These are phyloP conservation scores for Trypanosoma lewisi DNA, from an alignment of 208 protist species.

Conservation along the genomic window DNA sequence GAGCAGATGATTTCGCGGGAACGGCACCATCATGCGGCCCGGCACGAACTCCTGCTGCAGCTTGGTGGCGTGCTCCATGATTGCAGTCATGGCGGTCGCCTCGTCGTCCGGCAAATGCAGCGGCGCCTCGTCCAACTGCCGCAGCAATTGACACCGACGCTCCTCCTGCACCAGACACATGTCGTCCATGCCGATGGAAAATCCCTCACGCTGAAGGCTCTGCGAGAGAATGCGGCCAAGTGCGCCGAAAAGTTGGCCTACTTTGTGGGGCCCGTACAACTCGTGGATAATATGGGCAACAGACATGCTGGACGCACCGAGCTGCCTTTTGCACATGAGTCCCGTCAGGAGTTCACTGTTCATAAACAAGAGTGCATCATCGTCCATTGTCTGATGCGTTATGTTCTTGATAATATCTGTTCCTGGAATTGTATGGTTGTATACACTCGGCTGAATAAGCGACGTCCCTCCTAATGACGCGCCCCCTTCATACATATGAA, in stretches of 20 bases:
- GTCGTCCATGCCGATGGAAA: slow-evolving; percentile 99
- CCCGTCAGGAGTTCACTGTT: slow-evolving; percentile 96
- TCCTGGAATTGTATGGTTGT: slow-evolving; percentile 49
- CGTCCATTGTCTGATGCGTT: slow-evolving; percentile 50
- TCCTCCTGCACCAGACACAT: slow-evolving; percentile 89
- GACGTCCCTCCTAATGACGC: slow-evolving; percentile 86
- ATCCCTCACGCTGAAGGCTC: slow-evolving; percentile 95
- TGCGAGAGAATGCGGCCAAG: slow-evolving; percentile 95
- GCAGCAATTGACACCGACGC: slow-evolving; percentile 66
- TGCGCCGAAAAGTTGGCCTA: slow-evolving; percentile 93
- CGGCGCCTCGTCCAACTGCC: slow-evolving; percentile 76
- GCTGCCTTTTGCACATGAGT: slow-evolving; percentile 97
- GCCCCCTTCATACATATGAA: slow-evolving; percentile 31
- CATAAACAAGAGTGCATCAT: slow-evolving; percentile 87
- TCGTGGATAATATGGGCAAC: slow-evolving; percentile 96
- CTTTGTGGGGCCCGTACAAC: slow-evolving; percentile 94
- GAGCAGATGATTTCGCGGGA: slow-evolving; percentile 97
- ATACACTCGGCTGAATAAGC: slow-evolving; percentile 80
- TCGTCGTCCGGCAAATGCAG: slow-evolving; percentile 76
- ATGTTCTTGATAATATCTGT: slow-evolving; percentile 27
- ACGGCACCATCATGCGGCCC: slow-evolving; percentile 86
- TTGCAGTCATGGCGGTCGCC: slow-evolving; percentile 65
- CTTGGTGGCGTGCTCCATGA: slow-evolving; percentile 77
- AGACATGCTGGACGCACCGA: slow-evolving; percentile 81
- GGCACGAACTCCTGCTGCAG: slow-evolving; percentile 91